A percentile compares a stretch with the other conserved stretches of the same genome.
Evolutionary conservation across 495 filamentous ascomycete species (phyloP).

Genomic region (Parachaetomium inaequale): DNA sequence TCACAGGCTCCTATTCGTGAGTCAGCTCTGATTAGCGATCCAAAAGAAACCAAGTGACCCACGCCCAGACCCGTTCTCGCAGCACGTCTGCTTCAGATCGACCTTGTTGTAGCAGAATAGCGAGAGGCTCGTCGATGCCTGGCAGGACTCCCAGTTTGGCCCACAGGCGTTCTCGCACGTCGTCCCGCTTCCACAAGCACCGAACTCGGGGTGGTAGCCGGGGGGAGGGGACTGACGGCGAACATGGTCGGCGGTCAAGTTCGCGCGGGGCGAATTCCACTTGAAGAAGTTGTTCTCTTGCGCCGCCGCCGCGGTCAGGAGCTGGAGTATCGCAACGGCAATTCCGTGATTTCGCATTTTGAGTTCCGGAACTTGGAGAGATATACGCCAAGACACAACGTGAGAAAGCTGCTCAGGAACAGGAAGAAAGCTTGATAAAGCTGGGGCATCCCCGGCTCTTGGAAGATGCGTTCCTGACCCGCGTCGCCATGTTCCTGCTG

Average conservation of each 20-base stretch:
- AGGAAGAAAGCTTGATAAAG: conserved; percentile 5
- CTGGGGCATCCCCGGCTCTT: neutral
- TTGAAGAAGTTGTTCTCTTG: conserved; percentile 21
- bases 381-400: conserved; percentile 11
- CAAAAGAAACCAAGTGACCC: neutral
- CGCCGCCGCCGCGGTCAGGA: conserved; percentile 5
- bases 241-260: neutral
- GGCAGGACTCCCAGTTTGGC: conserved; percentile 27
- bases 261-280: conserved; percentile 14
- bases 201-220: conserved; percentile 34
- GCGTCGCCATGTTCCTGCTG: conserved; percentile 1
- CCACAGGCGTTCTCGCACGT: conserved; percentile 33
- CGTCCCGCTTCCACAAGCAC: conserved; percentile 25
- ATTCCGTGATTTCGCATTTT: conserved; percentile 8
- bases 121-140: conserved; percentile 29
- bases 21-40: neutral
- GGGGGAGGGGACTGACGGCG: conserved; percentile 27
- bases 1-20: conserved; percentile 27
- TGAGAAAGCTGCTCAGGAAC: conserved; percentile 12
- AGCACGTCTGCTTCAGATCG: conserved; percentile 30
- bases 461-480: conserved; percentile 3
- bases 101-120: conserved; percentile 35
- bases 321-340: conserved; percentile 1
- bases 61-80: conserved; percentile 33
- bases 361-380: neutral